Evolutionary conservation across 1,284 basidiomycete genomes (phyloP), one percentile per base, ranked within the genome.

Genomic region (Coniophora puteana): DNA sequence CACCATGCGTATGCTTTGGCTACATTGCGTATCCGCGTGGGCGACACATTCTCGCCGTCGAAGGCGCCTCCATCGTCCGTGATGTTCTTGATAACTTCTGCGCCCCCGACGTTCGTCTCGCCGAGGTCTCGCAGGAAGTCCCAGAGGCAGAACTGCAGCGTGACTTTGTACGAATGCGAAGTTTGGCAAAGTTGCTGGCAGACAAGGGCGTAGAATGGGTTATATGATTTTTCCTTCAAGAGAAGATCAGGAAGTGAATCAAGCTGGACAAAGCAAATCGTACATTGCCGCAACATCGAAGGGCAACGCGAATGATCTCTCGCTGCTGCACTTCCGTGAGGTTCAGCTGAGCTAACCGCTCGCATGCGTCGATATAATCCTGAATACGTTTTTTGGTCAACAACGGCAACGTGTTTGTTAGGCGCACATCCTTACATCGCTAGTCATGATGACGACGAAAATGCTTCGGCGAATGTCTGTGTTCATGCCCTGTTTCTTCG

Each of bases 401-500:
- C n/a, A 13, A 21, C 5, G 25, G 24, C 1, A 38, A 16, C 11
- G 8, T 7, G 3, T 2, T n/a, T 14, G 29, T 23, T 11, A 3
- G 29, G 21, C 18, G 4, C 17, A 29, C 32, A 16, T 21, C 65
- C 80, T 52, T 56, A 93, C 92, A 58, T 94, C 90, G 53, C 88
- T 89, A 52, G 89, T 93, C 86, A 99, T 92, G 24, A 99, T 69
- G 12, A 93, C 86, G 22, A 94, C 80, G 55, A 99, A 99, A 36
- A 98, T 84, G 44, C 83, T 84, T 41, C 93, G 73, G 25, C 95
- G 78, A 23, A 97, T 86, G 50, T 97, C 94, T 0, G 95, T 98
- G 59, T 99, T 99, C 95, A 99, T 99, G 17, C 96, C 96, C 58
- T 99, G 96, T 57, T 84, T 86, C 48, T 83, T 75, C 1, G 95